Evolutionary conservation across 2,329 filamentous ascomycete genomes (phyloP).

Genomic region (Fusarium begoniae): DNA sequence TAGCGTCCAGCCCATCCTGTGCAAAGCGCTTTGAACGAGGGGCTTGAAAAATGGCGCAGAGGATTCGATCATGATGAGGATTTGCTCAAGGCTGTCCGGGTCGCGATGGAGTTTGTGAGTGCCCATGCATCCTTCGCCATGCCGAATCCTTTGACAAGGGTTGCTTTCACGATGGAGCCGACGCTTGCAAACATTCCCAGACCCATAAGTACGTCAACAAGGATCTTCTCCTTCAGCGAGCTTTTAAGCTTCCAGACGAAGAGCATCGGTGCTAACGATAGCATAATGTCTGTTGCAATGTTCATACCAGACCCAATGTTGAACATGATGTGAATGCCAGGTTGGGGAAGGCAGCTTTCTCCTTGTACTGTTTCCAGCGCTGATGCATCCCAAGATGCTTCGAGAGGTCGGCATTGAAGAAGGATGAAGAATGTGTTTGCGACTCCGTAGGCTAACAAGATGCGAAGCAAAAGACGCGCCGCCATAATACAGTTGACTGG

Average conservation of each 20-base stretch:
- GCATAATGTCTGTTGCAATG: background rate
- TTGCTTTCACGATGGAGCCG: constrained; percentile 10
- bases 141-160: constrained; percentile 14
- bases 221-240: constrained; percentile 1
- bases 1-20: constrained; percentile 17
- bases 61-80: constrained; percentile 25
- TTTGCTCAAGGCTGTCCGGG: constrained; percentile 21
- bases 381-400: constrained; percentile 1
- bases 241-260: constrained; percentile 14
- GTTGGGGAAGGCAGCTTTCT: background rate
- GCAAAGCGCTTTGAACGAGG: background rate
- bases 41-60: constrained; percentile 12
- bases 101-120: constrained; percentile 14
- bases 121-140: constrained; percentile 12
- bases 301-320: constrained; percentile 3
- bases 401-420: background rate
- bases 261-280: constrained; percentile 1
- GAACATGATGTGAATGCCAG: constrained; percentile 10
- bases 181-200: constrained; percentile 9
- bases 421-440: constrained; percentile 19
- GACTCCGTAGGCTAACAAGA: background rate
- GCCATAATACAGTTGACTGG: background rate
- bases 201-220: constrained; percentile 11
- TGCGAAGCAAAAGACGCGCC: constrained; percentile 4
- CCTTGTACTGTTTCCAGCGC: background rate